phyloP scores from a whole-genome alignment of 2,329 filamentous ascomycete genomes.

The Eutypella sp. region DNA sequence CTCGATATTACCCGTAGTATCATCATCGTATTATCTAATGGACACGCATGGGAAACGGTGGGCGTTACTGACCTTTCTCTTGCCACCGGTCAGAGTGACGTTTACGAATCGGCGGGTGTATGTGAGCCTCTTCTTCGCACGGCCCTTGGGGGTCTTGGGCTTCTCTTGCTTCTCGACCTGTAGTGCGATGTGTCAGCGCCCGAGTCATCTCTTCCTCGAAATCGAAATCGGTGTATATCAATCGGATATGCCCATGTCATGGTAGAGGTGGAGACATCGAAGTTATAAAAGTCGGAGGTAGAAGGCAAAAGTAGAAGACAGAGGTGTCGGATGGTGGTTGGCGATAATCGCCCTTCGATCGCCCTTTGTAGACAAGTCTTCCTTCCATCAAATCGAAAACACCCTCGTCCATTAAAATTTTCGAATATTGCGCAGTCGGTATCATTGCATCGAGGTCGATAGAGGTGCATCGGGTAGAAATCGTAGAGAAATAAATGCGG shows the following conservation, averaged over 20 bases:
- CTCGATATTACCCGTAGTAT: not conserved
- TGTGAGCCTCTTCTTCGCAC: slow-evolving; percentile 92
- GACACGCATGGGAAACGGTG: too few relatives aligned
- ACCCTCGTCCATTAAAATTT: not conserved
- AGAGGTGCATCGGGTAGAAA: not conserved
- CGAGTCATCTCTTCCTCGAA: slow-evolving; percentile 1
- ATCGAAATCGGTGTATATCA: too few relatives aligned
- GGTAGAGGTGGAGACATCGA: slow-evolving; percentile 8
- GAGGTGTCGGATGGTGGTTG: not conserved
- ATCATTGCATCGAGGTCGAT: slow-evolving; percentile 6
- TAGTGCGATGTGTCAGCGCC: slow-evolving; percentile 5
- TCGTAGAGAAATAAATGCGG: slow-evolving; percentile 15
- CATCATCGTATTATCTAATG: too few relatives aligned
- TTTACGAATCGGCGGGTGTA: slow-evolving; percentile 99
- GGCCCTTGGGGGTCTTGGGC: slow-evolving; percentile 94
- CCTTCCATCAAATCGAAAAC: not conserved
- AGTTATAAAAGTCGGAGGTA: too few relatives aligned
- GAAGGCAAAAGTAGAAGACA: too few relatives aligned
- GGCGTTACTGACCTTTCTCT: slow-evolving; percentile 79
- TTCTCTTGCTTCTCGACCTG: slow-evolving; percentile 59
- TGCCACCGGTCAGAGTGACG: slow-evolving; percentile 94
- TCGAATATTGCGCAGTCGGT: slow-evolving; percentile 4
- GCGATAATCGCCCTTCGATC: not conserved
- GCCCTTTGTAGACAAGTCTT: not conserved
- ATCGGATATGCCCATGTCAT: slow-evolving; percentile 4